Evolutionary conservation across 352 stramenopile species (phyloP).

Genomic region (Globisporangium paddicum): DNA sequence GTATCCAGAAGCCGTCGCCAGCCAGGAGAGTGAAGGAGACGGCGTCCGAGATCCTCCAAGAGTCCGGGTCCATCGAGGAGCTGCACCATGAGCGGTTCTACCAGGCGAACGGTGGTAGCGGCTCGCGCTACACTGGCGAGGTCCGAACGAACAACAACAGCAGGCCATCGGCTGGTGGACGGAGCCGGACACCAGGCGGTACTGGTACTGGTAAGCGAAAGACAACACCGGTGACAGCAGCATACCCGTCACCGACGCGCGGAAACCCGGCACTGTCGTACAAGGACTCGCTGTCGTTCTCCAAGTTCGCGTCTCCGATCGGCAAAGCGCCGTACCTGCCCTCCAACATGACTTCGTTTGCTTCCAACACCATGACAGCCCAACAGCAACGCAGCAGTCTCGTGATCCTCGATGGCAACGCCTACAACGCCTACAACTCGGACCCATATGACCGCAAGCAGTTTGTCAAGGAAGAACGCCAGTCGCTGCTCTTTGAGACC

Average conservation of each 20-base stretch:
- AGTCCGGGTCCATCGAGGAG: slow-evolving; percentile 29
- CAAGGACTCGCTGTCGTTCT: slow-evolving; percentile 31
- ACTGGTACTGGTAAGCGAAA: slow-evolving; percentile 22
- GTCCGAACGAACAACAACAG: slow-evolving; percentile 8
- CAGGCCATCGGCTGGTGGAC: neutral
- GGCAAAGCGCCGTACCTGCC: slow-evolving; percentile 32
- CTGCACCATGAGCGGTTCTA: slow-evolving; percentile 21
- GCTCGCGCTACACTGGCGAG: neutral
- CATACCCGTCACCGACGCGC: slow-evolving; percentile 7
- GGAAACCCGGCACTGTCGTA: slow-evolving; percentile 2
- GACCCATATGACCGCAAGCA: slow-evolving; percentile 21
- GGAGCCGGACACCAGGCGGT: slow-evolving; percentile 1
- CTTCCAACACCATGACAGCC: slow-evolving; percentile 3
- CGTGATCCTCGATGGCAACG: slow-evolving; percentile 35
- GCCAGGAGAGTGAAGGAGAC: slow-evolving; percentile 35
- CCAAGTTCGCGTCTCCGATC: slow-evolving; percentile 43
- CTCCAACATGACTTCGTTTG: slow-evolving; percentile 26
- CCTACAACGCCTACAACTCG: neutral
- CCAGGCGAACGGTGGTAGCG: slow-evolving; percentile 10
- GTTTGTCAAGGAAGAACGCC: slow-evolving; percentile 44
- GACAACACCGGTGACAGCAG: slow-evolving; percentile 3
- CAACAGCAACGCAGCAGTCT: slow-evolving; percentile 30
- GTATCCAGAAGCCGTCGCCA: slow-evolving; percentile 26
- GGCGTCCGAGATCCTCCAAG: slow-evolving; percentile 37
- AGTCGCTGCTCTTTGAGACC: slow-evolving; percentile 58